Evolutionary conservation across 2,329 filamentous ascomycete species (phyloP).

Genomic region (Phaeosphaeria sp.): DNA sequence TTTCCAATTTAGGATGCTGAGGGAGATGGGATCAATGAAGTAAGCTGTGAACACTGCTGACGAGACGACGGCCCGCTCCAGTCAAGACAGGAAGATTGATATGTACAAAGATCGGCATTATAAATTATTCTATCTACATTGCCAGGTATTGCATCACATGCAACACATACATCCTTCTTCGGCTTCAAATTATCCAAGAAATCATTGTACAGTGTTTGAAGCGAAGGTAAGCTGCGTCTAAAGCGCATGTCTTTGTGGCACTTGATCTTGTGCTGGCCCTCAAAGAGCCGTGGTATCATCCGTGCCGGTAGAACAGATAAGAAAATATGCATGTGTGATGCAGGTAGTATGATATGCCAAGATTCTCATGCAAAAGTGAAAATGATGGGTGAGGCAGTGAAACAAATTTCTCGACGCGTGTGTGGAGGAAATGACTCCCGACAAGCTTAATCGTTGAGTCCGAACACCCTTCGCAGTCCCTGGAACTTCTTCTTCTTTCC

Average conservation of each 20-base stretch:
- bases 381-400: background rate
- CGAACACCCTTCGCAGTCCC: constrained; percentile 70
- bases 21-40: background rate
- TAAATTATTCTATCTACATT: background rate
- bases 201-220: background rate
- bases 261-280: background rate
- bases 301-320: background rate
- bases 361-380: background rate
- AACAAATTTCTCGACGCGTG: background rate
- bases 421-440: background rate
- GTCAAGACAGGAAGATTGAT: background rate
- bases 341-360: background rate
- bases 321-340: background rate
- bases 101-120: background rate
- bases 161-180: background rate
- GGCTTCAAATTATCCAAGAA: background rate
- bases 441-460: constrained; percentile 58
- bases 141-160: background rate
- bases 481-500: constrained; percentile 72
- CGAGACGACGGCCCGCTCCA: background rate
- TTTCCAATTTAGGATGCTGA: background rate
- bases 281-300: background rate
- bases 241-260: background rate
- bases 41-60: background rate
- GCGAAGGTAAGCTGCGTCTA: background rate